Evolutionary conservation across 192 early-diverging fungal genomes (phyloP).

Genomic region (Rhizophagus clarus): DNA sequence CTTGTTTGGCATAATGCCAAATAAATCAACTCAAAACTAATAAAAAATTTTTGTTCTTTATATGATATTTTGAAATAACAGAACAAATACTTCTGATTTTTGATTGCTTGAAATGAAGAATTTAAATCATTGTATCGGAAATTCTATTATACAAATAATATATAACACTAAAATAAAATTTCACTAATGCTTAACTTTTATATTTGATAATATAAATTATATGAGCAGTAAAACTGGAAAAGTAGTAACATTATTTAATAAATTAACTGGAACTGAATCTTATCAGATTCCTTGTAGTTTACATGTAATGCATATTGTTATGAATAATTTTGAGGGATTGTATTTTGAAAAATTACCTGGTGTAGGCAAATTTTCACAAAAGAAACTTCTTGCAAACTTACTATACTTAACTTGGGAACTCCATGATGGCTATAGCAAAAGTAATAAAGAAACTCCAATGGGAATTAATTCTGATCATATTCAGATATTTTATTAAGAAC

Average conservation of each 20-base stretch:
- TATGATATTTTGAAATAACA: not conserved
- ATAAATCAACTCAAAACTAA: not conserved
- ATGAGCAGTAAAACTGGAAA: too few species aligned
- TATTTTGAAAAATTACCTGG: not conserved
- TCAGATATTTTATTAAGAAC: not conserved
- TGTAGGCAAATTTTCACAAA: not conserved
- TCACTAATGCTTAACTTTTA: not conserved
- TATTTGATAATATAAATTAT: too few species aligned
- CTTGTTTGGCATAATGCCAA: not conserved
- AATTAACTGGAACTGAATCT: not conserved
- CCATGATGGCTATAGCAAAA: not conserved
- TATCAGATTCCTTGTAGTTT: not conserved
- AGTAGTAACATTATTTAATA: not conserved
- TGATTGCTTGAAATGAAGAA: not conserved
- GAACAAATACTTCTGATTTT: not conserved
- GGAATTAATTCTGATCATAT: too few species aligned
- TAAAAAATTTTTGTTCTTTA: not conserved
- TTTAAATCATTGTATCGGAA: not conserved
- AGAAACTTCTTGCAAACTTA: not conserved
- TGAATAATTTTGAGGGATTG: not conserved
- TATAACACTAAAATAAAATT: not conserved
- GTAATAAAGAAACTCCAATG: not conserved
- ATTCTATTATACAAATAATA: not conserved
- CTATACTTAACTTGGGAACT: not conserved
- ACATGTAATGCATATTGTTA: not conserved